Evolutionary conservation across 106 monocot species (phyloP).

Genomic region (Triglochin maritima): DNA sequence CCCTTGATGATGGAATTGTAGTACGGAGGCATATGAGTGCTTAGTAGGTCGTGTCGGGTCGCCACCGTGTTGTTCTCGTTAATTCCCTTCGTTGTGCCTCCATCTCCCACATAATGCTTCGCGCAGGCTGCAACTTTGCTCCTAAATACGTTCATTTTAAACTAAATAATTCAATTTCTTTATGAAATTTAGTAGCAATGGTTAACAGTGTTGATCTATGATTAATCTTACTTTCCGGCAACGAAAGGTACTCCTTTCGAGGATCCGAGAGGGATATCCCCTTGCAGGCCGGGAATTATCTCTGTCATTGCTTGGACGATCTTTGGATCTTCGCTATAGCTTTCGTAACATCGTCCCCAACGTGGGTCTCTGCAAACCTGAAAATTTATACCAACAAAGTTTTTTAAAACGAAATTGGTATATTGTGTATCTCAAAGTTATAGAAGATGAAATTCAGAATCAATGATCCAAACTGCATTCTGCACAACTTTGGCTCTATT

Average conservation of each 20-base stretch:
- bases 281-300: constrained; percentile 63
- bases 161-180: neutral
- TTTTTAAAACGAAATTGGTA: neutral
- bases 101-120: constrained; percentile 21
- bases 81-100: constrained; percentile 18
- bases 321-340: constrained; percentile 59
- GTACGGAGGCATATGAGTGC: constrained; percentile 28
- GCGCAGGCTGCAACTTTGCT: constrained; percentile 21
- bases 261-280: constrained; percentile 35
- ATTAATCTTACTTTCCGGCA: constrained; percentile 41
- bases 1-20: constrained; percentile 11
- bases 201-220: neutral
- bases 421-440: no score
- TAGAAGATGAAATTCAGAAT: no score
- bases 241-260: constrained; percentile 44
- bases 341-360: constrained; percentile 82
- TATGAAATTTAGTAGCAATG: no score
- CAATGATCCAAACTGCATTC: neutral
- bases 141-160: neutral
- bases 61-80: constrained; percentile 19
- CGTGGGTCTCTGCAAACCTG: constrained; percentile 78
- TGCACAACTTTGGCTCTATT: no score
- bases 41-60: constrained; percentile 3
- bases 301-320: constrained; percentile 62
- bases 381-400: neutral